Evolutionary conservation across 2,329 filamentous ascomycete species (phyloP).

Genomic region (Sporothrix variecibatus): DNA sequence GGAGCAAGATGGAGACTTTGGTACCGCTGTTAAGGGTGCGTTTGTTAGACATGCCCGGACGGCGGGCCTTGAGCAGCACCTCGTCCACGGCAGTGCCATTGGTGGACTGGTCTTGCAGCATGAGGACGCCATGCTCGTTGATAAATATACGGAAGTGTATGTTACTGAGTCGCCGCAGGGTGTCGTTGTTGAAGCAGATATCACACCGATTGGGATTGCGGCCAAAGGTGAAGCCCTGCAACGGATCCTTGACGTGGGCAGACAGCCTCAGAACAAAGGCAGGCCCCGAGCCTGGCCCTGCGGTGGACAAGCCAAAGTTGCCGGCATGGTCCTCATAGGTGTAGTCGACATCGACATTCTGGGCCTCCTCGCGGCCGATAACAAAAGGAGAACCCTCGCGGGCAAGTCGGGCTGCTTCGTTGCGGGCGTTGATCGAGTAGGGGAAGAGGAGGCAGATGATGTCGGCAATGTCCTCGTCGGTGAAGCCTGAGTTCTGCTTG

Average conservation of each 20-base stretch:
- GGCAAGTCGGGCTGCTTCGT: constrained; percentile 63
- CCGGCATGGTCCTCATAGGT: constrained; percentile 52
- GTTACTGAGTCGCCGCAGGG: constrained; percentile 78
- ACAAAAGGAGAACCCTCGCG: constrained; percentile 51
- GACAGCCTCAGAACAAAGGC: constrained; percentile 83
- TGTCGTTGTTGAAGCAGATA: constrained; percentile 66
- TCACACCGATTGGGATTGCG: constrained; percentile 74
- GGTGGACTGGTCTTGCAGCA: constrained; percentile 93
- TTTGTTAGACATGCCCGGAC: constrained; percentile 36
- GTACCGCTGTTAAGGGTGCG: constrained; percentile 73
- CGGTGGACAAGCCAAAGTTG: constrained; percentile 54
- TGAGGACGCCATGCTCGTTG: constrained; percentile 80
- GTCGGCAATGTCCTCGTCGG: constrained; percentile 79
- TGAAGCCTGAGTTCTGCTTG: constrained; percentile 78
- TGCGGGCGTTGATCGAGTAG: constrained; percentile 69
- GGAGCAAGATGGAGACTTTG: constrained; percentile 68
- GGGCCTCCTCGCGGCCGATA: constrained; percentile 51
- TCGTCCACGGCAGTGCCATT: constrained; percentile 90
- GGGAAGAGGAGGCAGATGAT: constrained; percentile 89
- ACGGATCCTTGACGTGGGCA: constrained; percentile 66
- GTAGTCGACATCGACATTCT: constrained; percentile 55
- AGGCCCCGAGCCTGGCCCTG: constrained; percentile 52
- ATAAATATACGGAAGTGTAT: constrained; percentile 94
- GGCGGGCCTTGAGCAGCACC: constrained; percentile 55
- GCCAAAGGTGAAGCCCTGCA: constrained; percentile 81